Evolutionary conservation across 1,284 basidiomycete genomes (phyloP).

Genomic region (Rugiboletus extremiorientalis): DNA sequence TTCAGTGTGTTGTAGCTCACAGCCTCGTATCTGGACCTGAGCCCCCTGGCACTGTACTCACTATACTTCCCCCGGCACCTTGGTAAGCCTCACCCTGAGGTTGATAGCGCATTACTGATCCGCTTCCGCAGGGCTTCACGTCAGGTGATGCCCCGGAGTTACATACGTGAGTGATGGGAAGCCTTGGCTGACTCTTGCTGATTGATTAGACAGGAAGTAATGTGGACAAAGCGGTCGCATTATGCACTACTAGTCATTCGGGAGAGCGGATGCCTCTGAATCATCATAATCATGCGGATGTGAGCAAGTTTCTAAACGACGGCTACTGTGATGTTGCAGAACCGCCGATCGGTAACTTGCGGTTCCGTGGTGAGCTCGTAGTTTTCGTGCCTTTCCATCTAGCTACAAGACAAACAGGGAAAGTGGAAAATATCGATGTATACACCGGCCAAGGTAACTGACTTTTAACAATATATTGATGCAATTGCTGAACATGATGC

Average conservation of each 20-base stretch:
- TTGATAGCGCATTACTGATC: neutral
- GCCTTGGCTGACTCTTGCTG: neutral
- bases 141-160: neutral
- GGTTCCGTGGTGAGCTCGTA: neutral
- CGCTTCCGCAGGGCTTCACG: neutral
- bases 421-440: neutral
- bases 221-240: neutral
- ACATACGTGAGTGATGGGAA: slow-evolving; percentile 1
- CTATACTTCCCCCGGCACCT: neutral
- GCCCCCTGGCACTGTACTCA: neutral
- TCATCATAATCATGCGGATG: neutral
- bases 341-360: neutral
- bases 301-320: neutral
- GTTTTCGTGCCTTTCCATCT: neutral
- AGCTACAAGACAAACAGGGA: neutral
- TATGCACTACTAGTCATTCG: neutral
- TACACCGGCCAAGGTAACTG: neutral
- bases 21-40: no score
- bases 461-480: neutral
- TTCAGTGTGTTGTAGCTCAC: neutral
- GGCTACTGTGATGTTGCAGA: neutral
- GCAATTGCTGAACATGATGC: neutral
- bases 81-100: neutral
- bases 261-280: neutral
- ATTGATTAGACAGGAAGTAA: neutral